Conservation (phyloP, 176 grass and related monocot species). For the Avena sativa region DNA sequence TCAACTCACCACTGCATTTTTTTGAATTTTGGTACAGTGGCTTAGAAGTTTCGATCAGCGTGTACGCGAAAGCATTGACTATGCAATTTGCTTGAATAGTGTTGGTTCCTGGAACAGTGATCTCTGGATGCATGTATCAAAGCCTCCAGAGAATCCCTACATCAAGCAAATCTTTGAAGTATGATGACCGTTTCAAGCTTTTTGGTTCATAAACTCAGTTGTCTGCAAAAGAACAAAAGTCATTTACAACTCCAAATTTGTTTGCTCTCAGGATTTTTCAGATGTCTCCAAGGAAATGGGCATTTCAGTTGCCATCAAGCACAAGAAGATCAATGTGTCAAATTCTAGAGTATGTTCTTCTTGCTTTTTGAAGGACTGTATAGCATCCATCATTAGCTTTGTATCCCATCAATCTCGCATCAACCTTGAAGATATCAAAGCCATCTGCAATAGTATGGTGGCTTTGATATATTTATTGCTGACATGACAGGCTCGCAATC, state of each 20-base stretch:
- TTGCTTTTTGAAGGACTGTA: conserved; percentile 32
- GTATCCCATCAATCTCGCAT: conserved; percentile 28
- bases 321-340: conserved; percentile 99
- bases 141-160: conserved; percentile 94
- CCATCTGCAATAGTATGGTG: not conserved
- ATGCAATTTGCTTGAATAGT: conserved; percentile 96
- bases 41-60: conserved; percentile 98
- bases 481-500: conserved; percentile 29
- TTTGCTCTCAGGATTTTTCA: conserved; percentile 73
- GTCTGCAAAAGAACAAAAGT: conserved; percentile 22
- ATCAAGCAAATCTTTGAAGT: conserved; percentile 98
- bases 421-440: not conserved
- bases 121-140: conserved; percentile 96
- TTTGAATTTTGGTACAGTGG: conserved; percentile 66
- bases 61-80: conserved; percentile 91
- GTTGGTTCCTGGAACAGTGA: conserved; percentile 89
- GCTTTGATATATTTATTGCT: conserved; percentile 8
- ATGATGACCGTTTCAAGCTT: conserved; percentile 35
- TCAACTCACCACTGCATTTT: conserved; percentile 30
- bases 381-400: conserved; percentile 5
- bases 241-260: conserved; percentile 29
- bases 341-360: conserved; percentile 78
- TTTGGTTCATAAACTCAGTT: conserved; percentile 28
- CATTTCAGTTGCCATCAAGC: conserved; percentile 87
- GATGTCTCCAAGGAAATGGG: conserved; percentile 84